Percentiles rank a stretch among this genome's conserved stretches.
These are phyloP conservation scores for Mallotus nudiflorus DNA, from an alignment of 345 rosid species.

Conservation along the genomic window DNA sequence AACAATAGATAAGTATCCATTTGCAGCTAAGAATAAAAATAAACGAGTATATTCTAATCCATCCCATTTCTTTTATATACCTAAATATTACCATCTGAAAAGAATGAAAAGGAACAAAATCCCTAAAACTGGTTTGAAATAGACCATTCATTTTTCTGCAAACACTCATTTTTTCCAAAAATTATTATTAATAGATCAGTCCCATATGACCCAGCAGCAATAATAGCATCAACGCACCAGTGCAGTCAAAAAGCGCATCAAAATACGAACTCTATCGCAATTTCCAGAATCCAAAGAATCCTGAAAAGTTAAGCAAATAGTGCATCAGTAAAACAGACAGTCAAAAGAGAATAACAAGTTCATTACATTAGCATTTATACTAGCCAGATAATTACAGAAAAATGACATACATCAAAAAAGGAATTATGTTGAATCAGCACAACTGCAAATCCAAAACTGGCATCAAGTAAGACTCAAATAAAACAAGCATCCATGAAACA, in stretches of 20 bases:
- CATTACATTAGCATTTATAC: background rate
- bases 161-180: background rate
- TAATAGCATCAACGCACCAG: constrained; percentile 50
- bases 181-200: background rate
- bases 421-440: background rate
- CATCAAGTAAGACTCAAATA: background rate
- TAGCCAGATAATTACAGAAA: background rate
- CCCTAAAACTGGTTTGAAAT: background rate
- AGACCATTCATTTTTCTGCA: background rate
- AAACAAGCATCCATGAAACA: too few relatives aligned
- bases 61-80: background rate
- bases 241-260: constrained; percentile 82
- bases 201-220: constrained; percentile 15
- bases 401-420: background rate
- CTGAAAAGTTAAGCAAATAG: constrained; percentile 42
- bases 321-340: background rate
- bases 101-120: background rate
- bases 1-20: too few relatives aligned
- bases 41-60: background rate
- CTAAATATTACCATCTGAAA: background rate
- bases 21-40: background rate
- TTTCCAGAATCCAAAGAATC: constrained; percentile 67
- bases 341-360: background rate
- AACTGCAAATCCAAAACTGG: background rate
- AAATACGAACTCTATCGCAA: constrained; percentile 73